A percentile compares a stretch with the other conserved stretches of the same genome.
These are phyloP conservation scores for Chrysanthemum seticuspe DNA, from an alignment of 129 eudicot species.

Conservation along the genomic window DNA sequence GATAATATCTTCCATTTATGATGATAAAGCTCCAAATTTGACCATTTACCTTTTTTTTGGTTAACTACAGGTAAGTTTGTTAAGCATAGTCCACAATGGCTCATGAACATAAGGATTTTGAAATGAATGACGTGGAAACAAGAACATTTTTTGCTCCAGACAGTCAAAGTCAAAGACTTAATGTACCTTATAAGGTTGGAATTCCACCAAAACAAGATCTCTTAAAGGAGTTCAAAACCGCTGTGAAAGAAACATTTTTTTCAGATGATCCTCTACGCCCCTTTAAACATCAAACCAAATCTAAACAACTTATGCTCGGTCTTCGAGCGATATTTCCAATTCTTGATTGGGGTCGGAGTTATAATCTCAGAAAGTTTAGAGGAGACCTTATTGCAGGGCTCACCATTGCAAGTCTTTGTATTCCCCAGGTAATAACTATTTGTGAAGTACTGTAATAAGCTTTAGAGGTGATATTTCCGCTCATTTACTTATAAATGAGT, in stretches of 20 bases:
- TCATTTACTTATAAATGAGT: no score
- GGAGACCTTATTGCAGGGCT: constrained; percentile 88
- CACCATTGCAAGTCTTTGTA: constrained; percentile 84
- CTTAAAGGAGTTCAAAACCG: constrained; percentile 52
- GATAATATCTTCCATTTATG: background rate
- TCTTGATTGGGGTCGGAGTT: constrained; percentile 71
- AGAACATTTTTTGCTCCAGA: constrained; percentile 40
- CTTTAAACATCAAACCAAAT: constrained; percentile 67
- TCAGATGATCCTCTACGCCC: constrained; percentile 81
- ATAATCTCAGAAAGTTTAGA: constrained; percentile 57
- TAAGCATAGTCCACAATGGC: constrained; percentile 36
- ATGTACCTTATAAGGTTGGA: constrained; percentile 63
- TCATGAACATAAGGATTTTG: constrained; percentile 30
- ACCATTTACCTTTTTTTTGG: constrained; percentile 7
- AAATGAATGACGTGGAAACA: constrained; percentile 30
- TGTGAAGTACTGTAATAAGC: background rate
- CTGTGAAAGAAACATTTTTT: constrained; percentile 71
- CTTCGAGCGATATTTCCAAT: constrained; percentile 84
- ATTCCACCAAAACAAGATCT: constrained; percentile 75
- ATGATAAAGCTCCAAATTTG: background rate
- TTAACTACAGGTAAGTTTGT: constrained; percentile 29
- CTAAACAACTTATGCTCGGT: constrained; percentile 57
- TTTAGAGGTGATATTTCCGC: no score
- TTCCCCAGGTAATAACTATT: constrained; percentile 63
- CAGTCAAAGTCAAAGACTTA: constrained; percentile 27